Conservation (phyloP, 2,329 filamentous ascomycete genomes). For the Acrocalymma vagum region DNA sequence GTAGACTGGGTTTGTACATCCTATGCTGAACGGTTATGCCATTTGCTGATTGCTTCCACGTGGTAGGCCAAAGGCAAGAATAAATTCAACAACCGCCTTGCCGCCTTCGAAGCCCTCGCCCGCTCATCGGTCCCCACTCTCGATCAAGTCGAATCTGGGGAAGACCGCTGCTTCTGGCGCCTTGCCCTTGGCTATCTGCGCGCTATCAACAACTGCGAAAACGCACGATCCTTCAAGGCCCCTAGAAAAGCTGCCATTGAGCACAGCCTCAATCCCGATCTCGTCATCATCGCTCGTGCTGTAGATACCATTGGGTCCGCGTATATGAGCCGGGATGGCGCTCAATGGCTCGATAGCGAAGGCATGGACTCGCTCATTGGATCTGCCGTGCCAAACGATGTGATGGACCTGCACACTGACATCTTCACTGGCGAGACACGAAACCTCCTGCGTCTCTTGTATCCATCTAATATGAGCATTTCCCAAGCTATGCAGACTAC, state of each 20-base stretch:
- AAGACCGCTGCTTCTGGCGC: slow-evolving; percentile 9
- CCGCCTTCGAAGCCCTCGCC: neutral
- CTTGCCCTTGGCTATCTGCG: slow-evolving; percentile 4
- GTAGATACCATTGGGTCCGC: slow-evolving; percentile 9
- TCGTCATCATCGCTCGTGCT: slow-evolving; percentile 4
- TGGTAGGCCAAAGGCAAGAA: slow-evolving; percentile 1
- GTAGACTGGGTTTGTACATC: slow-evolving; percentile 3
- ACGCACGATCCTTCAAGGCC: slow-evolving; percentile 1
- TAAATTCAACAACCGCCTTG: slow-evolving; percentile 5
- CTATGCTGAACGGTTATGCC: neutral
- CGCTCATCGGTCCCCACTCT: slow-evolving; percentile 3
- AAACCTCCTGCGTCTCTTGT: slow-evolving; percentile 5
- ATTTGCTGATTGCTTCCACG: neutral
- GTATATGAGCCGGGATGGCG: slow-evolving; percentile 8
- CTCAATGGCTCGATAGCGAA: slow-evolving; percentile 3
- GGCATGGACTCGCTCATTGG: slow-evolving; percentile 9
- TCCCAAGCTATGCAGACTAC: slow-evolving; percentile 5
- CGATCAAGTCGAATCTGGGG: slow-evolving; percentile 2
- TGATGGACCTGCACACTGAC: slow-evolving; percentile 9
- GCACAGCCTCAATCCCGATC: slow-evolving; percentile 3
- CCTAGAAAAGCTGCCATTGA: slow-evolving; percentile 7
- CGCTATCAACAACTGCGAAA: slow-evolving; percentile 3
- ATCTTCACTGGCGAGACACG: slow-evolving; percentile 7
- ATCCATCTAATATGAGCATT: slow-evolving; percentile 1
- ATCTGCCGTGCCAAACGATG: slow-evolving; percentile 6